phyloP scores from a whole-genome alignment of 73 alveolate genomes.

The Tetrahymena borealis region DNA sequence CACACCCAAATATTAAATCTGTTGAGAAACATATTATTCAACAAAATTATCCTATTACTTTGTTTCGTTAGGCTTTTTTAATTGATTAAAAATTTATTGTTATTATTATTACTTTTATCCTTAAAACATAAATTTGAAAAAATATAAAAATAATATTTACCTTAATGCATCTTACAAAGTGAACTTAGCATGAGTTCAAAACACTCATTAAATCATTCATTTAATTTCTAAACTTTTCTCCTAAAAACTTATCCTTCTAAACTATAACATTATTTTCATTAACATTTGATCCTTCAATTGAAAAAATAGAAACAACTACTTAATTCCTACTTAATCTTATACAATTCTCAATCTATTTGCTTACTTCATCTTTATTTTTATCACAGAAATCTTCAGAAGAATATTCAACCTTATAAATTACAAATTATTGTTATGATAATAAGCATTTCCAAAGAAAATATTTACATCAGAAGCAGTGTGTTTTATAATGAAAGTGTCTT shows the following conservation, averaged over 20 bases:
- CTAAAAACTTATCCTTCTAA: constrained; percentile 48
- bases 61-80: constrained; percentile 68
- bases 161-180: constrained; percentile 87
- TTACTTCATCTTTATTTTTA: constrained; percentile 85
- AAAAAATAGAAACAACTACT: constrained; percentile 73
- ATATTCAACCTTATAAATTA: constrained; percentile 53
- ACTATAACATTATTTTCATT: background rate
- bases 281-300: constrained; percentile 62
- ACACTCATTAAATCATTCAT: constrained; percentile 84
- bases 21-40: constrained; percentile 62
- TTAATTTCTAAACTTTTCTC: constrained; percentile 82
- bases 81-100: background rate
- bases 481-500: constrained; percentile 44
- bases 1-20: constrained; percentile 91
- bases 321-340: constrained; percentile 55
- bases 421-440: background rate
- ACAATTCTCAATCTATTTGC: constrained; percentile 44
- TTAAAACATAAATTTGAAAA: no score
- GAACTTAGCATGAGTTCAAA: constrained; percentile 83
- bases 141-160: background rate
- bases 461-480: constrained; percentile 73
- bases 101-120: no score
- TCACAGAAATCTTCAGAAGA: constrained; percentile 69
- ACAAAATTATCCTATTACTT: constrained; percentile 48
- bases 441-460: background rate